phyloP scores from a whole-genome alignment of 768 basidiomycete genomes.

The Mycena rosella region DNA sequence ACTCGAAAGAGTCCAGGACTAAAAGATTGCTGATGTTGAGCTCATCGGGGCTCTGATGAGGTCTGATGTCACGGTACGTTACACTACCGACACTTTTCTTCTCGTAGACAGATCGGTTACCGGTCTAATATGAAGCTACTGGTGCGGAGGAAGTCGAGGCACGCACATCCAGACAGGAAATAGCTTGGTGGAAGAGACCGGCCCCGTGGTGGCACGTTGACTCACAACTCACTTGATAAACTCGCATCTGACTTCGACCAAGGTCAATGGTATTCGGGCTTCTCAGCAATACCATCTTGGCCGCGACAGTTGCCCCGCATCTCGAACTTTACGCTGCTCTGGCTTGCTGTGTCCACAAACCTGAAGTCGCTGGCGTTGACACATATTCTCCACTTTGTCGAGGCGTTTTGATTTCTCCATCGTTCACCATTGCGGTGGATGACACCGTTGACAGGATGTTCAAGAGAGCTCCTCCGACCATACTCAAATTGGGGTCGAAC shows the following conservation, averaged over 20 bases:
- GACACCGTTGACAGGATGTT: neutral
- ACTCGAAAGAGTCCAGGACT: too few relatives aligned
- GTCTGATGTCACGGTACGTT: too few relatives aligned
- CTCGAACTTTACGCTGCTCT: conserved; percentile 21
- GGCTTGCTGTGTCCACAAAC: conserved; percentile 12
- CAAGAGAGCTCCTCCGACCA: neutral
- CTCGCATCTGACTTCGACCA: conserved; percentile 10
- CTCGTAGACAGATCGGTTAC: too few relatives aligned
- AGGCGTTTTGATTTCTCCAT: neutral
- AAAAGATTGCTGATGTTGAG: too few relatives aligned
- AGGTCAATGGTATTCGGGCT: conserved; percentile 73
- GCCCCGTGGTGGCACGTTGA: conserved; percentile 76
- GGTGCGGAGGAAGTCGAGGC: neutral
- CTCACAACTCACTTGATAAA: conserved; percentile 10
- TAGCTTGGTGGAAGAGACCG: conserved; percentile 82
- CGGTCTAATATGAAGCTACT: too few relatives aligned
- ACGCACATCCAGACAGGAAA: conserved; percentile 3
- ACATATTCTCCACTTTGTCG: conserved; percentile 39
- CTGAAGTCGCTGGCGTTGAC: conserved; percentile 73
- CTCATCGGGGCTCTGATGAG: too few relatives aligned
- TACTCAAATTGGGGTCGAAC: neutral
- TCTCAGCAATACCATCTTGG: conserved; percentile 63
- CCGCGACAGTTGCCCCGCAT: conserved; percentile 57
- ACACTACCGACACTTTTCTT: too few relatives aligned
- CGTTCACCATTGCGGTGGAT: neutral